These are phyloP conservation scores for Penicillium turbatum DNA, from an alignment of 495 filamentous ascomycete genomes.

Conservation along the genomic window DNA sequence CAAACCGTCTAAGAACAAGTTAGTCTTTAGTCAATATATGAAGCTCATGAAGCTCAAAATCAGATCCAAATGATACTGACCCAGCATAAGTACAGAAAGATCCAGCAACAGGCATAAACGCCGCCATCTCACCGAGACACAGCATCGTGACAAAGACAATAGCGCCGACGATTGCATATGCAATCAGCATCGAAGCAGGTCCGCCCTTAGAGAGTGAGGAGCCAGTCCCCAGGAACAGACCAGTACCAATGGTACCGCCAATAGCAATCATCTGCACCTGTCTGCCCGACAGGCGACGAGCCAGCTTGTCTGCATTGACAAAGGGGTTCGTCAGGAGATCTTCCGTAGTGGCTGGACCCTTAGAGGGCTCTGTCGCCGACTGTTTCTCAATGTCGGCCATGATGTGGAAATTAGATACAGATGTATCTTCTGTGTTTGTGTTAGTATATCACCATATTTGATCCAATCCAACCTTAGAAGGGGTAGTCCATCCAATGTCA, in stretches of 20 bases:
- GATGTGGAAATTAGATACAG: not conserved
- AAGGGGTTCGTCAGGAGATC: constrained; percentile 10
- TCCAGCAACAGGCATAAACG: constrained; percentile 47
- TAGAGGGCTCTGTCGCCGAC: constrained; percentile 12
- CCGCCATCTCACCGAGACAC: constrained; percentile 48
- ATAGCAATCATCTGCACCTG: constrained; percentile 63
- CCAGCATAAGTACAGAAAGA: constrained; percentile 51
- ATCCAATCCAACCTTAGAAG: too few relatives aligned
- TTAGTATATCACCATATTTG: not conserved
- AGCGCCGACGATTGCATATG: constrained; percentile 44
- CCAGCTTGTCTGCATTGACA: constrained; percentile 32
- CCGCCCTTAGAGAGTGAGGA: constrained; percentile 55
- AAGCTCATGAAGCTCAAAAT: not conserved
- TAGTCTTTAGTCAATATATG: not conserved
- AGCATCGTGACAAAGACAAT: constrained; percentile 52
- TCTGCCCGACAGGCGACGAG: constrained; percentile 39
- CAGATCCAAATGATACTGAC: constrained; percentile 21
- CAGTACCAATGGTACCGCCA: constrained; percentile 62
- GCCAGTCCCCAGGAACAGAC: constrained; percentile 60
- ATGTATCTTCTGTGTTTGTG: not conserved
- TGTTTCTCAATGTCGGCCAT: constrained; percentile 30
- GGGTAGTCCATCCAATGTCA: not conserved
- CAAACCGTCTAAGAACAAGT: constrained; percentile 43
- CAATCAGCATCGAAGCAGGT: constrained; percentile 60
- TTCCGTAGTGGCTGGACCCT: constrained; percentile 2